phyloP scores from a whole-genome alignment of 306 rosid species.

The Quercus wislizeni region DNA sequence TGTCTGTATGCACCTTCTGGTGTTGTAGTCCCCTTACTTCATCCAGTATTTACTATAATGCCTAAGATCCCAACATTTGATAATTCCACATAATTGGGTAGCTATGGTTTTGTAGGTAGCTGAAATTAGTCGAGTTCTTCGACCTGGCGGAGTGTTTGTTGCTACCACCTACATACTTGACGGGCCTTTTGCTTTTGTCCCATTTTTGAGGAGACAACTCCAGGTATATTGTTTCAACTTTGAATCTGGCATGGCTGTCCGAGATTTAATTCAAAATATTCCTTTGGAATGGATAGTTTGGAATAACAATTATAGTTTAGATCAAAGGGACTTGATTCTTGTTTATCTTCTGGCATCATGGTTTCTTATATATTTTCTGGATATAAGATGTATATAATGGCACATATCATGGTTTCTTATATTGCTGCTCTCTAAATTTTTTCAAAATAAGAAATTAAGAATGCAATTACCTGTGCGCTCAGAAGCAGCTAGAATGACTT shows the following conservation, averaged over 20 bases:
- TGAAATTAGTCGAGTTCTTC: constrained; percentile 77
- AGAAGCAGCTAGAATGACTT: not conserved
- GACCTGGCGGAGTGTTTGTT: constrained; percentile 93
- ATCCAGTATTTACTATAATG: not conserved
- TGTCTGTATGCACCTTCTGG: no score
- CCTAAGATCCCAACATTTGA: not conserved
- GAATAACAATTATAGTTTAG: not conserved
- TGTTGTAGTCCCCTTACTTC: not conserved
- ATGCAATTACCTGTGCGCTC: not conserved
- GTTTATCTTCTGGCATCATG: not conserved
- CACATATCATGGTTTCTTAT: not conserved
- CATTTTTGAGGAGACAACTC: constrained; percentile 45
- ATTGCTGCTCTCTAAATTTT: not conserved
- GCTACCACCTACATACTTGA: constrained; percentile 76
- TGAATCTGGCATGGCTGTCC: not conserved
- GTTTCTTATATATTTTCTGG: not conserved
- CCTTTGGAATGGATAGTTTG: constrained; percentile 4
- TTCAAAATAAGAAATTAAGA: not conserved
- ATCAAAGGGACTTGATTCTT: constrained; percentile 10
- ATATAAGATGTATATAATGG: not conserved
- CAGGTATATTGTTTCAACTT: constrained; percentile 48
- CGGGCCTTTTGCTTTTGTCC: constrained; percentile 56
- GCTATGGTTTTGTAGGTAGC: constrained; percentile 59
- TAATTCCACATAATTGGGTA: constrained; percentile 4
- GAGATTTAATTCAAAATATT: not conserved